A percentile compares a stretch with the other conserved stretches of the same genome.
Conservation (phyloP, 225 moss, liverwort and hornwort genomes). For the Bryoerythrophyllum caledonicum region DNA sequence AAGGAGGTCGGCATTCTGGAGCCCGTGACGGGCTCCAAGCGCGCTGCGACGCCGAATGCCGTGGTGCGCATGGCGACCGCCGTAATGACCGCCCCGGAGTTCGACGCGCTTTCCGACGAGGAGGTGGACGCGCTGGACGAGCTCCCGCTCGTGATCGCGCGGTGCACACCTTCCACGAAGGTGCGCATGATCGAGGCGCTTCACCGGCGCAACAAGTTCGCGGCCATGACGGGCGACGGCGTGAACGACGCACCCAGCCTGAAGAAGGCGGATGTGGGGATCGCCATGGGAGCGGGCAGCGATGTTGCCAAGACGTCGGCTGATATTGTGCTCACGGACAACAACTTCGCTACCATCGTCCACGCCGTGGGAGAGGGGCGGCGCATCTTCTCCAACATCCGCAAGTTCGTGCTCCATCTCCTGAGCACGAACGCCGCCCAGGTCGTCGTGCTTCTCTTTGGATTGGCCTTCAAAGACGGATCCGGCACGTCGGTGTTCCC, state of each 20-base stretch:
- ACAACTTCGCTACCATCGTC: slow-evolving; percentile 65
- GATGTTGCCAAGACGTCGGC: slow-evolving; percentile 55
- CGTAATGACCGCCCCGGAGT: slow-evolving; percentile 42
- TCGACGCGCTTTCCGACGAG: slow-evolving; percentile 31
- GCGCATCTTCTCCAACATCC: slow-evolving; percentile 46
- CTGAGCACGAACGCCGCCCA: slow-evolving; percentile 41
- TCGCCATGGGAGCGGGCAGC: slow-evolving; percentile 61
- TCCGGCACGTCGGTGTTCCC: slow-evolving; percentile 40
- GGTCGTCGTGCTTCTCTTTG: slow-evolving; percentile 35
- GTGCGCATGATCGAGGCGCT: slow-evolving; percentile 52
- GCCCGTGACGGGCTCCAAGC: slow-evolving; percentile 23
- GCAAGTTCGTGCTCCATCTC: slow-evolving; percentile 43
- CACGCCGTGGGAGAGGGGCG: slow-evolving; percentile 47
- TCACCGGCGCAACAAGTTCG: slow-evolving; percentile 44
- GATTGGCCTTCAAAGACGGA: slow-evolving; percentile 40
- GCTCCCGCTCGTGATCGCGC: slow-evolving; percentile 35
- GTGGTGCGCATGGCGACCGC: slow-evolving; percentile 27
- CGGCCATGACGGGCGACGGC: slow-evolving; percentile 61
- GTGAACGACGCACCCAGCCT: slow-evolving; percentile 61
- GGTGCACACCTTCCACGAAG: slow-evolving; percentile 43
- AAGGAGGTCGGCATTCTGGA: slow-evolving; percentile 45
- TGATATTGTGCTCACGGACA: slow-evolving; percentile 51
- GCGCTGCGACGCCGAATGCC: not conserved
- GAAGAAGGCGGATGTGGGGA: slow-evolving; percentile 58
- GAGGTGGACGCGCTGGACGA: slow-evolving; percentile 42